A percentile compares a stretch with the other conserved stretches of the same genome.
These are phyloP conservation scores for Cruciata laevipes DNA, from an alignment of 257 asterid genomes.

Conservation along the genomic window DNA sequence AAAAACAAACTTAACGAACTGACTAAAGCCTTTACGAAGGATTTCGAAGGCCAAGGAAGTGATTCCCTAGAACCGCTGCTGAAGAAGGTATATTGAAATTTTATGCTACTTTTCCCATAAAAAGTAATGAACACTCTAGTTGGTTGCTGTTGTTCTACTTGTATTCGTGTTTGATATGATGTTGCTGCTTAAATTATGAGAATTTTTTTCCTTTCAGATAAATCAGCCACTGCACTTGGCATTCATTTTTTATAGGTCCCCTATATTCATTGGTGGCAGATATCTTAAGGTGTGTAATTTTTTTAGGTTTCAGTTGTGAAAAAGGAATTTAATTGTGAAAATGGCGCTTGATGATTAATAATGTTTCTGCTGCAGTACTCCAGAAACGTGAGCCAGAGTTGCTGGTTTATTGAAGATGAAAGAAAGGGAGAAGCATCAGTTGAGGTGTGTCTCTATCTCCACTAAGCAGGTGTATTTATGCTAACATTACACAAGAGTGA, in stretches of 20 bases:
- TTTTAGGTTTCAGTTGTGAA: neutral
- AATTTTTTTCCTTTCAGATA: slow-evolving; percentile 41
- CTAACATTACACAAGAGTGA: slow-evolving; percentile 14
- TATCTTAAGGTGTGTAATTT: slow-evolving; percentile 67
- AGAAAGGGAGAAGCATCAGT: slow-evolving; percentile 97
- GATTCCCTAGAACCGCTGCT: slow-evolving; percentile 30
- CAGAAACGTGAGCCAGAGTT: slow-evolving; percentile 89
- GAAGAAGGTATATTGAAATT: slow-evolving; percentile 42
- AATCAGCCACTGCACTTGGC: slow-evolving; percentile 46
- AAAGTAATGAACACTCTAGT: neutral
- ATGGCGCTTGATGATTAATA: neutral
- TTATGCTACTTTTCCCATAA: neutral
- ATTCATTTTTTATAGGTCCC: slow-evolving; percentile 51
- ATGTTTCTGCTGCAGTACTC: slow-evolving; percentile 53
- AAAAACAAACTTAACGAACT: slow-evolving; percentile 29
- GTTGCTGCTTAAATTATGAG: slow-evolving; percentile 7
- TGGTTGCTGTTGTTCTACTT: neutral
- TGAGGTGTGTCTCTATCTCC: slow-evolving; percentile 48
- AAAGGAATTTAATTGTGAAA: neutral
- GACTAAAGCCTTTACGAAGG: slow-evolving; percentile 19
- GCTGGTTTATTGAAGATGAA: slow-evolving; percentile 95
- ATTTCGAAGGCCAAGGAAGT: slow-evolving; percentile 26
- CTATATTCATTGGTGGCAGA: slow-evolving; percentile 86
- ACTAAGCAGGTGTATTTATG: slow-evolving; percentile 10
- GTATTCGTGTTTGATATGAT: neutral